Percentiles rank a stretch among this genome's conserved stretches.
Conservation (phyloP, 148 eudicot species). For the Agrostemma githago region DNA sequence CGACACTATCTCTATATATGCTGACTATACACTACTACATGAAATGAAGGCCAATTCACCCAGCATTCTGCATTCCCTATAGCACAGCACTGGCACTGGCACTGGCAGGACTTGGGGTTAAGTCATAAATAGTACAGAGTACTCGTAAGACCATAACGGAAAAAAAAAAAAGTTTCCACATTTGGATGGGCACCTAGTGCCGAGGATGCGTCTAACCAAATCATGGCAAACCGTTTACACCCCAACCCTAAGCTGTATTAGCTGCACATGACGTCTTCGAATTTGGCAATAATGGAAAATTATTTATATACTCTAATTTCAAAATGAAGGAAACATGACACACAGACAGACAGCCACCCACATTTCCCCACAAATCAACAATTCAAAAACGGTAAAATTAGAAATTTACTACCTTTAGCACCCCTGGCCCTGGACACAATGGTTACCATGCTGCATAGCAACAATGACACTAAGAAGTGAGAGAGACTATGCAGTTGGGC, state of each 20-base stretch:
- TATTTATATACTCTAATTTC: neutral
- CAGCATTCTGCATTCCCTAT: too few relatives aligned
- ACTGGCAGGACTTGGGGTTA: too few relatives aligned
- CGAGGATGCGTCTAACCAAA: neutral
- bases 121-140: too few relatives aligned
- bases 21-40: too few relatives aligned
- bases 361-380: neutral
- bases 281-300: too few relatives aligned
- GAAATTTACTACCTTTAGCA: neutral
- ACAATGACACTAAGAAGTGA: neutral
- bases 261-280: neutral
- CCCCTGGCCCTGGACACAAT: neutral
- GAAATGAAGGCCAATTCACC: too few relatives aligned
- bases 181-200: neutral
- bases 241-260: neutral
- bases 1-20: too few relatives aligned
- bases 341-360: neutral
- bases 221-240: too few relatives aligned
- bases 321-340: neutral
- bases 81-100: too few relatives aligned
- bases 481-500: neutral
- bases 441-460: neutral
- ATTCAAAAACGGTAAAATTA: neutral
- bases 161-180: too few relatives aligned
- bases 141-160: too few relatives aligned